phyloP scores from a whole-genome alignment of 495 filamentous ascomycete genomes.

The Aspergillus cristatus region DNA sequence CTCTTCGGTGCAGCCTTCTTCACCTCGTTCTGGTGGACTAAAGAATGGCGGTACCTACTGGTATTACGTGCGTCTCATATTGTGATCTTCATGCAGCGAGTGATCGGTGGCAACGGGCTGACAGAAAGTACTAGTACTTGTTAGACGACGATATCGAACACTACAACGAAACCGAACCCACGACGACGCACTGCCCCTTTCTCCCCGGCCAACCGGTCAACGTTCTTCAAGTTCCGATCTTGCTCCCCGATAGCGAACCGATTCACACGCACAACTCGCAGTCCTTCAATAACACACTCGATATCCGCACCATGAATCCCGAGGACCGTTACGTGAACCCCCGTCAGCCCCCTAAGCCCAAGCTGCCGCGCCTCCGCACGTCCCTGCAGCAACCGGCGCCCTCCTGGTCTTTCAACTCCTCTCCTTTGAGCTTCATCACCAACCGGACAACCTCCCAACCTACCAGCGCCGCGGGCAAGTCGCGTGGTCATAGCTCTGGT shows the following conservation, averaged over 20 bases:
- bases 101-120: constrained; percentile 4
- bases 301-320: constrained; percentile 68
- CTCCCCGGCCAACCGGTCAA: constrained; percentile 82
- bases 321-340: constrained; percentile 65
- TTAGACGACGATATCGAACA: constrained; percentile 65
- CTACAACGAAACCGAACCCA: constrained; percentile 58
- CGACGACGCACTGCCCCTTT: constrained; percentile 73
- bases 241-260: constrained; percentile 41
- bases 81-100: neutral
- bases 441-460: constrained; percentile 30
- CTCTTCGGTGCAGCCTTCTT: constrained; percentile 37
- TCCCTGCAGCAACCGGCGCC: constrained; percentile 34
- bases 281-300: constrained; percentile 9
- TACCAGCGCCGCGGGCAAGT: constrained; percentile 18
- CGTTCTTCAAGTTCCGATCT: constrained; percentile 66
- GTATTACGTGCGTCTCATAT: constrained; percentile 66
- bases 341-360: constrained; percentile 48
- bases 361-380: constrained; percentile 42
- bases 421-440: constrained; percentile 16
- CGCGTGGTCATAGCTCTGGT: constrained; percentile 1
- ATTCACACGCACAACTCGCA: constrained; percentile 28
- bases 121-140: constrained; percentile 50
- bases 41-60: constrained; percentile 92
- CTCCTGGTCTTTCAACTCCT: constrained; percentile 17
- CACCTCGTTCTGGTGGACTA: constrained; percentile 64